Evolutionary conservation across 305 asterid genomes (phyloP), one percentile per base, ranked within the genome.

Genomic region (Fraxinus velutina): DNA sequence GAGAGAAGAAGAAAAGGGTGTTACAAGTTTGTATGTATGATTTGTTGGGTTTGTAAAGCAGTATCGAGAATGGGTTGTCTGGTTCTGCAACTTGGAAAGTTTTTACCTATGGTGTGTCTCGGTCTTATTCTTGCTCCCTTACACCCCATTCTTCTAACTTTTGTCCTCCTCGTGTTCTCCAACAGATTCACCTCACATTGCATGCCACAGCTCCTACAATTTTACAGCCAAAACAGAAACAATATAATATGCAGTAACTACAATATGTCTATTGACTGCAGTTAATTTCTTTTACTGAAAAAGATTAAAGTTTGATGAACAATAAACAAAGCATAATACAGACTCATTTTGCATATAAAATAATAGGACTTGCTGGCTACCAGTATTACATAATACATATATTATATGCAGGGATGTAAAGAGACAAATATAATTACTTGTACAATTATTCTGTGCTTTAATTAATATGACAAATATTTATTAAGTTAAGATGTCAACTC

Each of bases 21-120:
- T 8, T 21, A 60, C 71, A 60, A 60, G 13, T 60, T 60, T 22
- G 32, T 60, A 60, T 60, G 30, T 34, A 32, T 30, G 36, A 19
- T 37, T 79, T 84, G 79, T 81, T 57, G 75, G 87, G 87, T 86
- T 83, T 83, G 88, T 87, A 87, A 85, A 85, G 88, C 78, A 79
- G 84, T 68, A 24, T 27, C 30, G 73, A 80, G 84, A 81, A 84
- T 81, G 82, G 76, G 82, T 81, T 86, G 89, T 86, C 89, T 79
- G 80, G 78, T 86, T 81, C 87, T 84, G 80, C 84, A 80, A 83
- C 83, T 86, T 86, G 86, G 75, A 80, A 78, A 57, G 13, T 60
- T 30, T 44, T 55, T 24, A 75, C 75, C 79, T 60, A 7, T 60
- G 71, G 70, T 19, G 34, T 64, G 73, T 62, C 73, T 32, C 73